These are phyloP conservation scores for Phaeosphaeriaceae sp. DNA, from an alignment of 2,329 filamentous ascomycete species.

Conservation along the genomic window DNA sequence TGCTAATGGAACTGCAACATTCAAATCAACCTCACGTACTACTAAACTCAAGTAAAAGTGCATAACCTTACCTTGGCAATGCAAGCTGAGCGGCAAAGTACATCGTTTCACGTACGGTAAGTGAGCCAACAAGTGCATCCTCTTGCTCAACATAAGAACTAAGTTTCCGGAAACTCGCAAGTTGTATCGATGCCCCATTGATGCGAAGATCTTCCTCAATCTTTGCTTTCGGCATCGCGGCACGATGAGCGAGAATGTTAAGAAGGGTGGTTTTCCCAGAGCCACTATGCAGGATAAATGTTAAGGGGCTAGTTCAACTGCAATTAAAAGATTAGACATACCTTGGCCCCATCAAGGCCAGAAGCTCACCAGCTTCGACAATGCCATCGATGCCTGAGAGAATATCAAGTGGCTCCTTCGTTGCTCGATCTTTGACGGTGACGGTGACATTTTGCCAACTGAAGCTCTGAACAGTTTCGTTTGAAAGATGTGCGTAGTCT, in stretches of 20 bases:
- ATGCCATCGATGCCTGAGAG: constrained; percentile 68
- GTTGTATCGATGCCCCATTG: constrained; percentile 65
- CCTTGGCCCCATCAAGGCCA: constrained; percentile 81
- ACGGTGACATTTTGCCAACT: constrained; percentile 72
- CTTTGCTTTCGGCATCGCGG: constrained; percentile 59
- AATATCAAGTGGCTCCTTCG: constrained; percentile 67
- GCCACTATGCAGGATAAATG: constrained; percentile 43
- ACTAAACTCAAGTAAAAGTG: background rate
- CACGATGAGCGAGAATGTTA: constrained; percentile 75
- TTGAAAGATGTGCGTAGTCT: constrained; percentile 63
- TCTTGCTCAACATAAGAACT: constrained; percentile 87
- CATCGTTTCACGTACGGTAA: constrained; percentile 82
- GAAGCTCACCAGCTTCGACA: constrained; percentile 72
- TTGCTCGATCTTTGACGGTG: constrained; percentile 73
- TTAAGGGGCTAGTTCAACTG: background rate
- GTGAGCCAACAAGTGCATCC: constrained; percentile 79
- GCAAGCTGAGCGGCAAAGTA: constrained; percentile 76
- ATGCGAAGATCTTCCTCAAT: constrained; percentile 63
- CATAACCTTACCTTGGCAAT: constrained; percentile 48
- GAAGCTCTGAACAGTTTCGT: constrained; percentile 68
- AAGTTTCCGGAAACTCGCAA: constrained; percentile 66
- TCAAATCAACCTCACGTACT: constrained; percentile 8
- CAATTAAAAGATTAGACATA: constrained; percentile 33
- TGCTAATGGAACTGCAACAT: constrained; percentile 54
- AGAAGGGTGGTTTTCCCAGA: constrained; percentile 84